A percentile compares a stretch with the other conserved stretches of the same genome.
Evolutionary conservation across 176 grass and related monocot species (phyloP).

Genomic region (Zoysia japonica): DNA sequence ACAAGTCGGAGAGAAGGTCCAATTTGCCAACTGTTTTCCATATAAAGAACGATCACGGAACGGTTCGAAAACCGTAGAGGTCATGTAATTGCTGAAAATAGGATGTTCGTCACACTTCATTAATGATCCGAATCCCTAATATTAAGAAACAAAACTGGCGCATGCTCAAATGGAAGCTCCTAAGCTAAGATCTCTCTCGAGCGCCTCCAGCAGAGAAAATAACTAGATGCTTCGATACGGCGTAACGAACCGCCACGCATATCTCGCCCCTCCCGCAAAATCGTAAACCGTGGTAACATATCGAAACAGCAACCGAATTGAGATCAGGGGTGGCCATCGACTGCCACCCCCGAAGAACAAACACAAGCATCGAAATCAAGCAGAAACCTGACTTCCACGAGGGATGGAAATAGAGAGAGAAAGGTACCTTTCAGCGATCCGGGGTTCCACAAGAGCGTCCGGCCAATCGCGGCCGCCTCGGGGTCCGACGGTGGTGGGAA

Average conservation of each 20-base stretch:
- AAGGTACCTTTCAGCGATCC: slow-evolving; percentile 26
- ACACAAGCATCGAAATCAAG: not conserved
- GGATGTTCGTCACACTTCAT: not conserved
- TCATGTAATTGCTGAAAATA: not conserved
- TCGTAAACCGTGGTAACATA: not conserved
- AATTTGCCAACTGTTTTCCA: not conserved
- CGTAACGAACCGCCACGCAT: slow-evolving; percentile 8
- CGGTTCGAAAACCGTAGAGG: not conserved
- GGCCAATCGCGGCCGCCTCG: not conserved
- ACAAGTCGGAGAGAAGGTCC: not conserved
- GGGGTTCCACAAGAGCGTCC: slow-evolving; percentile 7
- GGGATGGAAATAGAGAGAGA: not conserved
- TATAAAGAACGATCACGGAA: not conserved
- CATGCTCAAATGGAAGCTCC: not conserved
- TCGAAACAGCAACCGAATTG: not conserved
- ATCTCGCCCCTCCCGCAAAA: slow-evolving; percentile 15
- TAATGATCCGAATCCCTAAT: slow-evolving; percentile 6
- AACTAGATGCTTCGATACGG: not conserved
- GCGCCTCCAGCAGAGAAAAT: not conserved
- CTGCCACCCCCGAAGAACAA: slow-evolving; percentile 13
- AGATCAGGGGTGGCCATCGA: too few species aligned
- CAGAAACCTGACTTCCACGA: not conserved
- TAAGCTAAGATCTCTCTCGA: not conserved
- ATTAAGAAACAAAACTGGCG: not conserved
- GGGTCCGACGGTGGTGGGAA: not conserved